phyloP scores from a whole-genome alignment of 805 yeast genomes.

The Nadsonia fulvescens region DNA sequence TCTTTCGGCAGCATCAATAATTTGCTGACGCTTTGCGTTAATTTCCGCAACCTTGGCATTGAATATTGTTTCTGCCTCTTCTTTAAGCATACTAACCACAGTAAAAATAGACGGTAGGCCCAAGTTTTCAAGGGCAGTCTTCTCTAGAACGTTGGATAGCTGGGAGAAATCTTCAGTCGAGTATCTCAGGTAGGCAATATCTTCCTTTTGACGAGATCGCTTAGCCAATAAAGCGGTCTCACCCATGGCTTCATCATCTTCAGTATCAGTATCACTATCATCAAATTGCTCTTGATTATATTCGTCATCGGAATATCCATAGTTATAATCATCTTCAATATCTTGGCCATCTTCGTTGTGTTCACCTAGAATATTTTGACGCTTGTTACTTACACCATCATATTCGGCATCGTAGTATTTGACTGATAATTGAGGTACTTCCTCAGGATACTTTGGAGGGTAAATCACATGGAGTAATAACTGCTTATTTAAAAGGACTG shows the following conservation, averaged over 20 bases:
- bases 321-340: conserved; percentile 25
- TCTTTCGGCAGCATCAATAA: conserved; percentile 44
- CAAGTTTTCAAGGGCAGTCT: conserved; percentile 47
- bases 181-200: too few species aligned
- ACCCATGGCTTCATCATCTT: conserved; percentile 27
- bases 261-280: conserved; percentile 30
- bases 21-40: conserved; percentile 42
- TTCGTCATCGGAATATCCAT: conserved; percentile 27
- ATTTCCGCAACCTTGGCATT: conserved; percentile 32
- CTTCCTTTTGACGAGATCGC: too few species aligned
- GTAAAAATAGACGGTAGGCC: conserved; percentile 91
- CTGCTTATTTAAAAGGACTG: conserved; percentile 43
- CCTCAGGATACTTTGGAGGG: conserved; percentile 72
- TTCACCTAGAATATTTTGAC: too few species aligned
- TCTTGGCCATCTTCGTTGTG: too few species aligned
- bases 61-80: conserved; percentile 56
- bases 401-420: too few species aligned
- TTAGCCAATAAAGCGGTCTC: conserved; percentile 25
- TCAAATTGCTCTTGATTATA: conserved; percentile 23
- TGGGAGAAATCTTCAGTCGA: conserved; percentile 16
- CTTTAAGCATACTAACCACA: conserved; percentile 59
- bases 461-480: conserved; percentile 45
- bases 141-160: conserved; percentile 12
- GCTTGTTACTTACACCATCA: too few species aligned
- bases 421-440: too few species aligned